Conservation (phyloP, 176 grass and related monocot species). For the Dactylis glomerata region DNA sequence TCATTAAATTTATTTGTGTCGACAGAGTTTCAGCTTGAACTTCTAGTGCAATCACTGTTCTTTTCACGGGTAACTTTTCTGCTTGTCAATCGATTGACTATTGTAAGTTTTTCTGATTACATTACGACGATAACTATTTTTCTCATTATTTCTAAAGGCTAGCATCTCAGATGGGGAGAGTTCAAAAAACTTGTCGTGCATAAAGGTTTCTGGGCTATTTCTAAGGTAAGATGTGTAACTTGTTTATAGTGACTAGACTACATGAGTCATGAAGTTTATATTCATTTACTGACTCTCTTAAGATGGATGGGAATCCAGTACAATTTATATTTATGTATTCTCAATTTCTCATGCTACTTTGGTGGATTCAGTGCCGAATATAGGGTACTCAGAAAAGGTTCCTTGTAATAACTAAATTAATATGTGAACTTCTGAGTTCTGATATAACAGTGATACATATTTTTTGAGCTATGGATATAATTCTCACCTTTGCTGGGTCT, state of each 20-base stretch:
- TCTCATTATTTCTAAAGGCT: constrained; percentile 57
- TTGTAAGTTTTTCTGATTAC: not conserved
- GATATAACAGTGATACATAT: not conserved
- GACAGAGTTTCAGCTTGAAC: constrained; percentile 98
- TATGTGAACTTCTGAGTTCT: constrained; percentile 2
- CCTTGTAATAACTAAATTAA: constrained; percentile 3
- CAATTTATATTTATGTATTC: constrained; percentile 18
- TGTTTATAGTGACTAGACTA: constrained; percentile 16
- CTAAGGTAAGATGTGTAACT: constrained; percentile 64
- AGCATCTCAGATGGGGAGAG: constrained; percentile 76
- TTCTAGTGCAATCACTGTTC: constrained; percentile 95
- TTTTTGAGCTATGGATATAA: constrained; percentile 20
- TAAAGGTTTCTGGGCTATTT: constrained; percentile 85
- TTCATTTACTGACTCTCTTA: constrained; percentile 15
- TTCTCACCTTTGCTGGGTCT: constrained; percentile 2
- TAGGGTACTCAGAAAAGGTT: not conserved
- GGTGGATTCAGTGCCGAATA: not conserved
- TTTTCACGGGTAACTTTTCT: constrained; percentile 80
- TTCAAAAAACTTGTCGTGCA: constrained; percentile 85
- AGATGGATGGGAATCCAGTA: not conserved
- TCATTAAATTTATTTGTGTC: constrained; percentile 29
- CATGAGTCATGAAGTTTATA: not conserved
- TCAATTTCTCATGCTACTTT: constrained; percentile 23
- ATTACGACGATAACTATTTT: constrained; percentile 5
- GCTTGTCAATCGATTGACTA: not conserved